phyloP scores from a whole-genome alignment of 768 basidiomycete species.

The Leccinum truebloodii region DNA sequence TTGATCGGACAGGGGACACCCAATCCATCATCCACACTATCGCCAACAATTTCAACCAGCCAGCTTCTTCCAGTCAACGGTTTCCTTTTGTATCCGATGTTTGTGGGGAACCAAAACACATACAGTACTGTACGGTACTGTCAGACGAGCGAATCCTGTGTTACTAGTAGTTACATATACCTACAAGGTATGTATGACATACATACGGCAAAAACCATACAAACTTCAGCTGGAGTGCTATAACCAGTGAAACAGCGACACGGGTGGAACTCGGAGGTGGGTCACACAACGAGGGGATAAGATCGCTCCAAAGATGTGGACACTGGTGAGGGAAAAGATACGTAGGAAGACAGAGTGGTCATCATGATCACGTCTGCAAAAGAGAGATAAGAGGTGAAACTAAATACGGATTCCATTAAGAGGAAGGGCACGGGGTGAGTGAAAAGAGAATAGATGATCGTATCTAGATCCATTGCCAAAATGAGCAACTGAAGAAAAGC shows the following conservation, averaged over 20 bases:
- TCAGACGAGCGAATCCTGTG: background rate
- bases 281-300: background rate
- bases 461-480: background rate
- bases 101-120: background rate
- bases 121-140: background rate
- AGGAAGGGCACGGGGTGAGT: background rate
- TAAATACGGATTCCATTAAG: background rate
- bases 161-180: background rate
- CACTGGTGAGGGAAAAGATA: too few relatives aligned
- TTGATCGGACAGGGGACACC: too few relatives aligned
- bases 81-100: background rate
- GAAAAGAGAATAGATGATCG: background rate
- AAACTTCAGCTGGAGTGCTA: constrained; percentile 4
- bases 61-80: background rate
- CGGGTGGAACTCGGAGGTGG: background rate
- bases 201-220: constrained; percentile 4
- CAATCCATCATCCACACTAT: background rate
- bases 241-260: constrained; percentile 4
- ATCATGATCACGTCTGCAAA: background rate
- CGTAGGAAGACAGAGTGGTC: background rate
- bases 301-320: background rate
- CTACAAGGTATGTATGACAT: background rate
- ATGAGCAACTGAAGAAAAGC: background rate
- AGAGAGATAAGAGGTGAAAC: background rate
- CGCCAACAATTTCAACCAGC: background rate